Conservation (phyloP, 2,329 filamentous ascomycete genomes). For the Metarhizium guizhouense region DNA sequence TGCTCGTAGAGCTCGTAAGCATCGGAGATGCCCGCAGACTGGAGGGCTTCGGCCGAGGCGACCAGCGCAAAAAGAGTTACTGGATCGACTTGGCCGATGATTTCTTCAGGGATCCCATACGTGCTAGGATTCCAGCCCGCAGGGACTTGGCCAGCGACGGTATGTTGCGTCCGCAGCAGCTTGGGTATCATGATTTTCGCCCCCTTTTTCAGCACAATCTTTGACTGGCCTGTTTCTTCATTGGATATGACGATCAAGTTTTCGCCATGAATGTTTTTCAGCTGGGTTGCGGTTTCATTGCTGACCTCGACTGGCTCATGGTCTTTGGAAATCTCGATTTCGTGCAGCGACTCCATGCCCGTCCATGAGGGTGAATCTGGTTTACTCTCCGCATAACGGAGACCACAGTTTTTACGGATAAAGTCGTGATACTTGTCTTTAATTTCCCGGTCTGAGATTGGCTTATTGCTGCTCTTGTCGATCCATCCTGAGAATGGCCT, state of each 20-base stretch:
- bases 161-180: not conserved
- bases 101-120: not conserved
- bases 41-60: not conserved
- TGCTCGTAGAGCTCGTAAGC: not conserved
- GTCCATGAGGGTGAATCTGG: not conserved
- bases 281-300: not conserved
- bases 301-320: not conserved
- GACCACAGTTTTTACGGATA: not conserved
- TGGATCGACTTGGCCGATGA: not conserved
- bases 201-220: not conserved
- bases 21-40: not conserved
- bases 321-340: not conserved
- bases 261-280: not conserved
- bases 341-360: not conserved
- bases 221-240: not conserved
- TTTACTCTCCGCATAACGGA: not conserved
- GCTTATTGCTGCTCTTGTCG: not conserved
- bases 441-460: not conserved
- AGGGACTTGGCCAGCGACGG: not conserved
- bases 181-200: not conserved
- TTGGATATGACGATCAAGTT: not conserved
- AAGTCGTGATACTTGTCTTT: not conserved
- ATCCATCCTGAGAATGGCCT: not conserved
- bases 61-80: not conserved
- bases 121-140: not conserved